A percentile compares a stretch with the other conserved stretches of the same genome.
Conservation (phyloP, 1,139 yeast species). For the Groenewaldozyma auringiensis region DNA sequence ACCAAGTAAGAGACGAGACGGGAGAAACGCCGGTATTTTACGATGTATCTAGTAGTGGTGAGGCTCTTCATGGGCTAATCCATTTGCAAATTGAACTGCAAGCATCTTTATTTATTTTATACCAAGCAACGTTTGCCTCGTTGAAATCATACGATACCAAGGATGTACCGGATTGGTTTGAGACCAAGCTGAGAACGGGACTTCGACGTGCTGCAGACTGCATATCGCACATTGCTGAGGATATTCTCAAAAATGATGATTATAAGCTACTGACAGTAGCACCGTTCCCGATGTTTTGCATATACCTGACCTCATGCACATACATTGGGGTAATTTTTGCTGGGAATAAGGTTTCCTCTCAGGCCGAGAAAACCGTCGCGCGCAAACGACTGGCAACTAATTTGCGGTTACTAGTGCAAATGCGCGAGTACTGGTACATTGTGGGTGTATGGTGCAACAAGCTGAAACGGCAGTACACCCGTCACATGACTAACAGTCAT, state of each 20-base stretch:
- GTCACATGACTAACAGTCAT: not conserved
- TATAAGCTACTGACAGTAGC: slow-evolving; percentile 24
- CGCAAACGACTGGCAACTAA: slow-evolving; percentile 30
- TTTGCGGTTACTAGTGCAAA: slow-evolving; percentile 26
- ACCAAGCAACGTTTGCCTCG: slow-evolving; percentile 21
- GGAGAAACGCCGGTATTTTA: not conserved
- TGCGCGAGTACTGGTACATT: slow-evolving; percentile 31
- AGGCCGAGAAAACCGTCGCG: slow-evolving; percentile 18
- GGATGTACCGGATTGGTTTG: not conserved
- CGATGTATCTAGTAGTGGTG: not conserved
- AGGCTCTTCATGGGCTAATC: slow-evolving; percentile 8
- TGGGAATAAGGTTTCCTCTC: slow-evolving; percentile 23
- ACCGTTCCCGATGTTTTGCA: slow-evolving; percentile 33
- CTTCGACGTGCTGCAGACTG: slow-evolving; percentile 27
- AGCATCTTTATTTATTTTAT: slow-evolving; percentile 21
- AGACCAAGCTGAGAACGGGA: slow-evolving; percentile 8
- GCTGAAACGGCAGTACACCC: slow-evolving; percentile 28
- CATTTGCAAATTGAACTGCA: slow-evolving; percentile 23
- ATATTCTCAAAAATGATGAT: slow-evolving; percentile 27
- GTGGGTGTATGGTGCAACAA: slow-evolving; percentile 34
- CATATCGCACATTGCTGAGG: slow-evolving; percentile 27
- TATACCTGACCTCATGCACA: slow-evolving; percentile 31
- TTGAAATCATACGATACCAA: not conserved
- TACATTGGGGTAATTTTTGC: slow-evolving; percentile 33
- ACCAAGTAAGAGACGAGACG: not conserved